These are phyloP conservation scores for Clarireedia monteithiana DNA, from an alignment of 2,329 filamentous ascomycete genomes.

Conservation along the genomic window DNA sequence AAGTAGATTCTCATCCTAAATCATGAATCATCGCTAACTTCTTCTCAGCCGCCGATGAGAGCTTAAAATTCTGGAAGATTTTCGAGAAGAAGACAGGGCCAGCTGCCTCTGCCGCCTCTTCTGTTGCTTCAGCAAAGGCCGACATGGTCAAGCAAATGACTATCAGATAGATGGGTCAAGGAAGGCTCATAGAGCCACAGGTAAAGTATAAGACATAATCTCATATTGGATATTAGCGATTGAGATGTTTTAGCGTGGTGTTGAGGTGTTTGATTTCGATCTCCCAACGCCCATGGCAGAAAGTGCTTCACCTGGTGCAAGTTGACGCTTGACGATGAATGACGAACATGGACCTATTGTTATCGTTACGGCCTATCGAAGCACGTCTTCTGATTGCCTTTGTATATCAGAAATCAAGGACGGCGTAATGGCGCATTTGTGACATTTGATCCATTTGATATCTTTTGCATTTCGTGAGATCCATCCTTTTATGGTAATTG, in stretches of 20 bases:
- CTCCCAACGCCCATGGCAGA: constrained; percentile 40
- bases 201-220: constrained; percentile 29
- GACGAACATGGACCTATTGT: constrained; percentile 6
- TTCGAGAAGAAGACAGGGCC: constrained; percentile 95
- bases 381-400: not conserved
- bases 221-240: constrained; percentile 35
- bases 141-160: constrained; percentile 94
- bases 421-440: too few relatives aligned
- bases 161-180: constrained; percentile 54
- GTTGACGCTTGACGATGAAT: constrained; percentile 26
- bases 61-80: constrained; percentile 99
- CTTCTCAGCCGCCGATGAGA: constrained; percentile 74
- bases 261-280: constrained; percentile 38
- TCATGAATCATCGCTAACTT: constrained; percentile 25
- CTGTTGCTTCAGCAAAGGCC: constrained; percentile 67
- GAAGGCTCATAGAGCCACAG: constrained; percentile 21
- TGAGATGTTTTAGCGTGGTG: constrained; percentile 43
- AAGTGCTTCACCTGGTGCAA: constrained; percentile 37
- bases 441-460: too few relatives aligned
- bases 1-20: constrained; percentile 29
- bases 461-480: too few relatives aligned
- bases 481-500: too few relatives aligned
- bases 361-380: not conserved
- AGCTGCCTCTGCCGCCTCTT: constrained; percentile 54
- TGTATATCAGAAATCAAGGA: too few relatives aligned